Evolutionary conservation across 106 monocot species (phyloP), one percentile per base, ranked within the genome.

Genomic region (Allium sativum): DNA sequence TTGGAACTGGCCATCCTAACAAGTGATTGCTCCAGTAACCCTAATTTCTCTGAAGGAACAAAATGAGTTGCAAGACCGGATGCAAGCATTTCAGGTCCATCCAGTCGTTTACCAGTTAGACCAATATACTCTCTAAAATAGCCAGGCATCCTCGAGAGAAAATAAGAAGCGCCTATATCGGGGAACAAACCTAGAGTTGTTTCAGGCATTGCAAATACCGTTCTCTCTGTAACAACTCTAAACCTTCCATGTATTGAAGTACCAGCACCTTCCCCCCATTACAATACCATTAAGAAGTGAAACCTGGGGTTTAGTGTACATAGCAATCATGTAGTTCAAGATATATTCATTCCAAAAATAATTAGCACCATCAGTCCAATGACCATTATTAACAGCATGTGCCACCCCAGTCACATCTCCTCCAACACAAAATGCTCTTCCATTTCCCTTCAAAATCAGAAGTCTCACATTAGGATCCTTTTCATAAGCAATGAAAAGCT

Each of bases 181-280:
- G 90, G 90, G 65, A 90, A 87, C 52, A 87, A 69, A 7, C 95
- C 95, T 15, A 95, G 52, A 20, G 79, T 77, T 67, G 95, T 90
- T 76, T 95, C 95, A 64, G 95, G 95, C 95, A 95, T 95, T 66
- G 95, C 90, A 76, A 95, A 95, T 58, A 94, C 79, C 95, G 96
- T 72, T 46, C 78, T 91, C 40, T 96, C 96, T 58, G 96, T 96
- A 62, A 71, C 90, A 61, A 96, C 78, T 51, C 84, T 72, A 73
- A 96, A 96, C 73, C 71, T 91, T 45, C 96, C 96, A 84, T 96
- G 96, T 64, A 96, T 78, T 14, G 87, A 91, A 64, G 88, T 66
- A 82, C 96, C 96, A 67, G 91, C 96, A n/a, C 44, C 96, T 91
- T 65, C 91, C 90, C 42, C 96, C 96, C 87, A 96, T 80, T 59